Conservation (phyloP, 1,284 basidiomycete species). For the Rhodotorula mucilaginosa region DNA sequence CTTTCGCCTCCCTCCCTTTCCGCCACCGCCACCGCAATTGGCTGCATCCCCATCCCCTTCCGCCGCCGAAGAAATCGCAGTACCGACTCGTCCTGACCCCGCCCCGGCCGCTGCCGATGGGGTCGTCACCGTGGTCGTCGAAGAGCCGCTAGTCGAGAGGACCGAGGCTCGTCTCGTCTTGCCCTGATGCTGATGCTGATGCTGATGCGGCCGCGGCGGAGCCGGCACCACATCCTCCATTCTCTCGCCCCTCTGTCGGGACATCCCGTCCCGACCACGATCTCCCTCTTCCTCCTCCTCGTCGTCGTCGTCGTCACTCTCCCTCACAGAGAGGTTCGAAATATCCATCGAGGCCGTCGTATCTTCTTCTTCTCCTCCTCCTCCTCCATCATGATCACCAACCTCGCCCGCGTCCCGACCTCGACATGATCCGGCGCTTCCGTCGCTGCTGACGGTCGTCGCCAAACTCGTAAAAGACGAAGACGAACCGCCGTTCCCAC, state of each 20-base stretch:
- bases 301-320: neutral
- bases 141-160: slow-evolving; percentile 6
- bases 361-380: neutral
- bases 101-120: too few relatives aligned
- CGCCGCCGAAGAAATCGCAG: neutral
- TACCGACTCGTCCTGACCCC: too few relatives aligned
- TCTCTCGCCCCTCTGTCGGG: too few relatives aligned
- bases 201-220: neutral
- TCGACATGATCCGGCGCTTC: neutral
- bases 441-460: slow-evolving; percentile 19
- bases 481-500: too few relatives aligned
- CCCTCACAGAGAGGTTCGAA: slow-evolving; percentile 12
- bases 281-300: neutral
- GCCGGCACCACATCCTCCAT: neutral
- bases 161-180: slow-evolving; percentile 11
- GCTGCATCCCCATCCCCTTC: neutral
- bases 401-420: neutral
- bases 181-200: neutral
- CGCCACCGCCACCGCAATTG: neutral
- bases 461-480: slow-evolving; percentile 10
- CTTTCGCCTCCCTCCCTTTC: slow-evolving; percentile 9
- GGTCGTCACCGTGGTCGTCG: neutral
- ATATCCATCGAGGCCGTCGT: slow-evolving; percentile 5
- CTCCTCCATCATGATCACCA: neutral
- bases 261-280: neutral